Evolutionary conservation across 371 early-diverging fungal species (phyloP).

Genomic region (Mucor racemosus): DNA sequence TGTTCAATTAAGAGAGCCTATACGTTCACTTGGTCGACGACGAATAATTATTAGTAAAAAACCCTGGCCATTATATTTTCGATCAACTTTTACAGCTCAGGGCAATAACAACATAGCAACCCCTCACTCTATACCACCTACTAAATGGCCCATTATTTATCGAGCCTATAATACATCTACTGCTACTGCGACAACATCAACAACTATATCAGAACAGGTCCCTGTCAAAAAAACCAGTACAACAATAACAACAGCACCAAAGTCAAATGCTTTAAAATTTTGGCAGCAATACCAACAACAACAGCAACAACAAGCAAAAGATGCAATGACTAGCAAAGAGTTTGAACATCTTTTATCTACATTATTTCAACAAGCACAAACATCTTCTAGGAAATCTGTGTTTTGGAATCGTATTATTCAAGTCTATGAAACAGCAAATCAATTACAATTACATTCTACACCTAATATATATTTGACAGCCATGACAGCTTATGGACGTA

Average conservation of each 20-base stretch:
- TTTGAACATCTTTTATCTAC: neutral
- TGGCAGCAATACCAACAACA: neutral
- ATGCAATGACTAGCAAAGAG: neutral
- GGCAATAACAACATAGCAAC: neutral
- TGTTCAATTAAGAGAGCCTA: constrained; percentile 48
- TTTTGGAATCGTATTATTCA: constrained; percentile 29
- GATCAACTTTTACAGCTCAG: neutral
- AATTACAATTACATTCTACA: constrained; percentile 15
- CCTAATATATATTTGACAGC: constrained; percentile 24
- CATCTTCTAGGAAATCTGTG: constrained; percentile 24
- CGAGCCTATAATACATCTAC: constrained; percentile 6
- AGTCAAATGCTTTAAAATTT: neutral
- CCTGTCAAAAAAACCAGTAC: neutral
- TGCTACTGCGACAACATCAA: neutral
- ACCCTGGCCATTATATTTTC: constrained; percentile 7
- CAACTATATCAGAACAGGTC: neutral
- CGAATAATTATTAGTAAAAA: constrained; percentile 6
- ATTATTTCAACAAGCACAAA: neutral
- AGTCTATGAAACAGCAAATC: constrained; percentile 26
- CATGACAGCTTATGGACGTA: constrained; percentile 35
- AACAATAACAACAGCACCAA: neutral
- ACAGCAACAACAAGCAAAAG: neutral
- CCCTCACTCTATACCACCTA: neutral
- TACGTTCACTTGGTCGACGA: constrained; percentile 36
- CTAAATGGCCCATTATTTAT: neutral